phyloP scores from a whole-genome alignment of 306 rosid species.

The Cicer yamashitae region DNA sequence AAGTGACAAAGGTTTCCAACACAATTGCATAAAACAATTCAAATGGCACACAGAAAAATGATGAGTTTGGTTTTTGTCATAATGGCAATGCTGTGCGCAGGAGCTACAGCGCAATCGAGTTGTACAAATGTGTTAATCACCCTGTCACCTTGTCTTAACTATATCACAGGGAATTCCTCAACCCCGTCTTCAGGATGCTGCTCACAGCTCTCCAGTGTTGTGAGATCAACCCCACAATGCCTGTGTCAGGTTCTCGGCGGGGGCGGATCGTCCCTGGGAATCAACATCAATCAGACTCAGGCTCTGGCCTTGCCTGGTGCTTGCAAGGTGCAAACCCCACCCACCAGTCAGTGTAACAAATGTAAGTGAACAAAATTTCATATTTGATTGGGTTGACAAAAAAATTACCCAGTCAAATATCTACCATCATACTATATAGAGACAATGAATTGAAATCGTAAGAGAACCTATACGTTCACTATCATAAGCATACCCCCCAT shows the following conservation, averaged over 20 bases:
- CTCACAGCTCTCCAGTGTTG: constrained; percentile 74
- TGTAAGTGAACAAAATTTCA: constrained; percentile 47
- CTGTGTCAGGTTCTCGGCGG: constrained; percentile 79
- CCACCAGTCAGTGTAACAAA: constrained; percentile 67
- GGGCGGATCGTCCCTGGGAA: constrained; percentile 72
- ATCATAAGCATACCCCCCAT: not conserved
- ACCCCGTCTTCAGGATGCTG: constrained; percentile 83
- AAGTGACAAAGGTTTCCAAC: not conserved
- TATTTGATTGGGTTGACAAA: not conserved
- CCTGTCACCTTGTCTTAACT: constrained; percentile 86
- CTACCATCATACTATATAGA: not conserved
- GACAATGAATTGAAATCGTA: not conserved
- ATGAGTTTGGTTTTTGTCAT: constrained; percentile 53
- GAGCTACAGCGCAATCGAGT: constrained; percentile 67
- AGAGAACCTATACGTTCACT: not conserved
- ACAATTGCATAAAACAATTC: constrained; percentile 28
- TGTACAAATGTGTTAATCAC: constrained; percentile 73
- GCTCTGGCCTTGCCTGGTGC: constrained; percentile 81
- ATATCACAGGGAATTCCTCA: constrained; percentile 80
- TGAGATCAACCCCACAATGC: constrained; percentile 72
- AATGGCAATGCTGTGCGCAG: constrained; percentile 53
- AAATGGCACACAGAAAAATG: constrained; percentile 59
- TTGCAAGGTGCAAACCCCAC: constrained; percentile 86
- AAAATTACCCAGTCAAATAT: not conserved
- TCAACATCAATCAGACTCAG: constrained; percentile 77